Evolutionary conservation across 2,329 filamentous ascomycete genomes (phyloP).

Genomic region (Ophiosphaerella herpotricha): DNA sequence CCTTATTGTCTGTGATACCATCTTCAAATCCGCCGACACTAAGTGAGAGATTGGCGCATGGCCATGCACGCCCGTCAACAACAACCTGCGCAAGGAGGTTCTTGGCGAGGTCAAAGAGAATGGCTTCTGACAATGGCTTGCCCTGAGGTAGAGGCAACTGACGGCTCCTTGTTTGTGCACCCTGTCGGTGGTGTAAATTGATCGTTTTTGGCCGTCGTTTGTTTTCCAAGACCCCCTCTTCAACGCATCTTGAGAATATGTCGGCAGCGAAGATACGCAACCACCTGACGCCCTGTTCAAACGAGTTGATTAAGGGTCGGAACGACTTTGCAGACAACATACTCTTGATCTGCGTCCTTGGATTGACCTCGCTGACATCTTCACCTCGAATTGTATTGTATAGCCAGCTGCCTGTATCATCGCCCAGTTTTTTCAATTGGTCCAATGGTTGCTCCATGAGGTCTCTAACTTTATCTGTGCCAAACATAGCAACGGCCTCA

Average conservation of each 20-base stretch:
- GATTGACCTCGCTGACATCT: slow-evolving; percentile 85
- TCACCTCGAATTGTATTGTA: slow-evolving; percentile 83
- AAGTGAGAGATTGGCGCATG: slow-evolving; percentile 86
- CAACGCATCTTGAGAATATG: slow-evolving; percentile 85
- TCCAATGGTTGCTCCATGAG: slow-evolving; percentile 74
- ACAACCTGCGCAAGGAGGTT: slow-evolving; percentile 77
- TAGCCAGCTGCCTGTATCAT: slow-evolving; percentile 85
- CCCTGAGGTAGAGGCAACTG: slow-evolving; percentile 77
- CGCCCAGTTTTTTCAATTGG: slow-evolving; percentile 76
- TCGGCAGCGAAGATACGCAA: slow-evolving; percentile 89
- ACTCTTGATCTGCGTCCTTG: slow-evolving; percentile 90
- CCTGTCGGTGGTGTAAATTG: slow-evolving; percentile 80
- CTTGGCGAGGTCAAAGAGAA: slow-evolving; percentile 76
- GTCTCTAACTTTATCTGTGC: slow-evolving; percentile 78
- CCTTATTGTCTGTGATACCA: slow-evolving; percentile 78
- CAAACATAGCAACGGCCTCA: slow-evolving; percentile 78
- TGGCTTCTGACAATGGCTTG: slow-evolving; percentile 70
- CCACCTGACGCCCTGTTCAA: slow-evolving; percentile 83
- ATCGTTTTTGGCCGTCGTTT: slow-evolving; percentile 84
- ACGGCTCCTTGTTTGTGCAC: slow-evolving; percentile 73
- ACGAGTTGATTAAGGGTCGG: slow-evolving; percentile 75
- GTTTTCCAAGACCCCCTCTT: slow-evolving; percentile 88
- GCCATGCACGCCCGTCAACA: slow-evolving; percentile 80
- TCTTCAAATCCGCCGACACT: slow-evolving; percentile 94
- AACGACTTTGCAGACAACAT: slow-evolving; percentile 98